Conservation (phyloP, 371 early-diverging fungal species). For the Mortierella sp. region DNA sequence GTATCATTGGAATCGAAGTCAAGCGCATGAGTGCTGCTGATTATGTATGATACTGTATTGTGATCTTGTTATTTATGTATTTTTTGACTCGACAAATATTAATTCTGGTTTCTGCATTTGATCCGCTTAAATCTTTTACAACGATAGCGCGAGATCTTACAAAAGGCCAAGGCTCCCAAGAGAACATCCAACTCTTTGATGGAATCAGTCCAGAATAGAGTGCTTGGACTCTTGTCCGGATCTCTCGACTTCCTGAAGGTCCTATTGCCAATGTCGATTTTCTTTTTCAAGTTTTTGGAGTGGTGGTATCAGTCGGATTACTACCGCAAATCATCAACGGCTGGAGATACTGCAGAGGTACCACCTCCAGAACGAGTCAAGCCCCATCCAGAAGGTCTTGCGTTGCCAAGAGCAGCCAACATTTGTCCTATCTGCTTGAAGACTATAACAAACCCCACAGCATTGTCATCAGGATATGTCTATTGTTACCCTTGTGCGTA, state of each 20-base stretch:
- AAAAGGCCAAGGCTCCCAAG: conserved; percentile 34
- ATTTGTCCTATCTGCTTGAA: conserved; percentile 85
- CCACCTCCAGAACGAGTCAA: conserved; percentile 76
- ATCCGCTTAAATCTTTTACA: background rate
- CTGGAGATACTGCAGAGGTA: conserved; percentile 59
- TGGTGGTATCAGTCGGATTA: conserved; percentile 95
- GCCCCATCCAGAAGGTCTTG: conserved; percentile 84
- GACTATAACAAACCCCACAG: conserved; percentile 86
- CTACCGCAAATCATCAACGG: conserved; percentile 52
- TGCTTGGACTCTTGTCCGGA: conserved; percentile 27
- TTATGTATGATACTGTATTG: conserved; percentile 71
- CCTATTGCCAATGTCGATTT: conserved; percentile 88
- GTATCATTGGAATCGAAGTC: conserved; percentile 78
- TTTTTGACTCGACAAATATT: background rate
- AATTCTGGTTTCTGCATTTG: background rate
- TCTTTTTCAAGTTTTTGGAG: conserved; percentile 93
- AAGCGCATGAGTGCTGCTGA: conserved; percentile 85
- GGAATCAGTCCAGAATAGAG: conserved; percentile 38
- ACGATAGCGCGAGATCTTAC: conserved; percentile 47
- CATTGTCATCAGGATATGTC: conserved; percentile 84
- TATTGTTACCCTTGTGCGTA: conserved; percentile 88
- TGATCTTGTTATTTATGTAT: background rate
- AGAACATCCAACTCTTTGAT: conserved; percentile 27
- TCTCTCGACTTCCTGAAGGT: conserved; percentile 81
- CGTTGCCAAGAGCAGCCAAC: conserved; percentile 76